These are phyloP conservation scores for Brassica nigra DNA, from an alignment of 345 rosid species.

Conservation along the genomic window DNA sequence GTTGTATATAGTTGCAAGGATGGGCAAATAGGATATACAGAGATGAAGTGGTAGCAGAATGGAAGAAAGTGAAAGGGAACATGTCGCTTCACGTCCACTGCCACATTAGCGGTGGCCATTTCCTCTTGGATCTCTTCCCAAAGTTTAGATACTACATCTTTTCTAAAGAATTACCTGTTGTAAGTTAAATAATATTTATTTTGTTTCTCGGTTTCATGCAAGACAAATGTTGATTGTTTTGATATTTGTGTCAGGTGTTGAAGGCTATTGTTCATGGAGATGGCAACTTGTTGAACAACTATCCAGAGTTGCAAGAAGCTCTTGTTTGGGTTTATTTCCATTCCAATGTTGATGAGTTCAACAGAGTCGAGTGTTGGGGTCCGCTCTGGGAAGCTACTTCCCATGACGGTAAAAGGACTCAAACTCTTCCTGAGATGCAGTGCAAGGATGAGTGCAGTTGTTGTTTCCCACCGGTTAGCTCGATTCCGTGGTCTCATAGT, in stretches of 20 bases:
- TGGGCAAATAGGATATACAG: constrained; percentile 86
- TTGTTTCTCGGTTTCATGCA: neutral
- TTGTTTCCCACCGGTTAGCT: constrained; percentile 70
- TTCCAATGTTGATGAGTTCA: constrained; percentile 78
- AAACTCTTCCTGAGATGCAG: constrained; percentile 11
- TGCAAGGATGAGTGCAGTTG: constrained; percentile 55
- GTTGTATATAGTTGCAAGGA: constrained; percentile 76
- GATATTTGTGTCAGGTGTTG: constrained; percentile 53
- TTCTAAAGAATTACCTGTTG: constrained; percentile 93
- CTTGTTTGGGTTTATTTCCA: constrained; percentile 93
- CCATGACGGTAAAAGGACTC: constrained; percentile 30
- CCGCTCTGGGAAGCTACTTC: constrained; percentile 62
- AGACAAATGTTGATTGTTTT: constrained; percentile 6
- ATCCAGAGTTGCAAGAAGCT: constrained; percentile 84
- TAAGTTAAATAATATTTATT: constrained; percentile 20
- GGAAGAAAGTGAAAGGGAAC: constrained; percentile 91
- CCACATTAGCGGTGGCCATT: constrained; percentile 98
- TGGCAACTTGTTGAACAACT: constrained; percentile 63
- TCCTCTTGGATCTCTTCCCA: constrained; percentile 68
- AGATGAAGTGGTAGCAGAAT: constrained; percentile 98
- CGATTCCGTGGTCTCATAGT: constrained; percentile 52
- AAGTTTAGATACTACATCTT: constrained; percentile 84
- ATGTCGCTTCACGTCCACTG: constrained; percentile 99
- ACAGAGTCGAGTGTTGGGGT: constrained; percentile 89
- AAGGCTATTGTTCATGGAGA: constrained; percentile 91